Evolutionary conservation across 257 asterid species (phyloP), one percentile per base, ranked within the genome.

Genomic region (Fraxinus excelsior): DNA sequence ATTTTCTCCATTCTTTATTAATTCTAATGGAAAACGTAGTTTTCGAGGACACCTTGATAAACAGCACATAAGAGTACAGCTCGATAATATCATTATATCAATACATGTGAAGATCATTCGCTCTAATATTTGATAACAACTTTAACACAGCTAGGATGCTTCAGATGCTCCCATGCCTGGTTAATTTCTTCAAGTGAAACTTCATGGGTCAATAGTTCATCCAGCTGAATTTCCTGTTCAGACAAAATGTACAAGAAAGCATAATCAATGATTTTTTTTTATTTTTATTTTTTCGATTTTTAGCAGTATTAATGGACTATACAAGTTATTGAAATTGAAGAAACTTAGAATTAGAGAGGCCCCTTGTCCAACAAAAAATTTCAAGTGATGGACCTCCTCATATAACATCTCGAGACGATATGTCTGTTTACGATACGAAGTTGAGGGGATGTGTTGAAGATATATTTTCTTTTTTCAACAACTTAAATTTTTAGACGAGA

Each of bases 141-240:
- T 83, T 91, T 91, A 53, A 87, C 72, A 78, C 87, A 65, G 58
- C 80, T 71, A 18, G 94, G 91, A 25, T 79, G 82, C 86, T 89
- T 85, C 89, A 85, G 78, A 70, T 82, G 82, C 82, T 86, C 91
- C 53, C 87, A 78, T 14, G 87, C 91, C 42, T 85, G 85, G 91
- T 84, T 85, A 38, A 89, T 60, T 69, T 87, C 91, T 71, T 80
- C 85, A 46, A 89, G 82, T 74, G 91, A 77, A 70, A 91, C 77
- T 88, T 89, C 91, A 76, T 87, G 94, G 71, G 94, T 89, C 26
- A 81, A 78, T 21, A 91, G 86, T 76, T 82, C 79, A 78, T 85
- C 90, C 44, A 91, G 88, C 66, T 87, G 86, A 66, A 91, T 87
- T 78, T 91, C 91, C 92, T 89, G 87, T 58, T 28, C 77, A 75